A percentile compares a stretch with the other conserved stretches of the same genome.
Conservation (phyloP, 2,329 filamentous ascomycete species). For the Fusarium buharicum region DNA sequence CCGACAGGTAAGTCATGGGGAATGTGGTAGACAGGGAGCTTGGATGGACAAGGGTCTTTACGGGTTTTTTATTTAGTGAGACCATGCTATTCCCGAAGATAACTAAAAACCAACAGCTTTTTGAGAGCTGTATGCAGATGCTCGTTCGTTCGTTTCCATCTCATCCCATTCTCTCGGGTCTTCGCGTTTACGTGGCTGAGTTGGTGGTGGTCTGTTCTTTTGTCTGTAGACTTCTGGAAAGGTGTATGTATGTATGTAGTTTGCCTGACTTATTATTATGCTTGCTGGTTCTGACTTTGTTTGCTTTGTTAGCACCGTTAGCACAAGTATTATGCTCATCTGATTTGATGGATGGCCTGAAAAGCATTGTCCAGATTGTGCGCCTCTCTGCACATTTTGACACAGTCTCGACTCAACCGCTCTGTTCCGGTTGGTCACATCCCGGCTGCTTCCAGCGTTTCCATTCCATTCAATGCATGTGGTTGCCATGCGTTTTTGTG, state of each 20-base stretch:
- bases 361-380: constrained; percentile 13
- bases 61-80: not conserved
- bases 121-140: no score
- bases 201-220: not conserved
- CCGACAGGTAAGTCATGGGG: constrained; percentile 25
- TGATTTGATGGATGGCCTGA: no score
- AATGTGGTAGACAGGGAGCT: constrained; percentile 45
- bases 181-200: constrained; percentile 4
- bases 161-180: constrained; percentile 20
- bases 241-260: no score
- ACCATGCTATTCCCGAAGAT: constrained; percentile 21
- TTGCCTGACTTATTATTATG: not conserved
- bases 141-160: no score
- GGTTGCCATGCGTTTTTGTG: constrained; percentile 31
- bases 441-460: constrained; percentile 9
- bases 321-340: no score
- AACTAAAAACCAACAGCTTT: not conserved
- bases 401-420: constrained; percentile 18
- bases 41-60: constrained; percentile 35
- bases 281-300: not conserved
- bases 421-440: constrained; percentile 31
- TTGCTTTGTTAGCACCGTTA: constrained; percentile 9
- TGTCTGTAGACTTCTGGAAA: no score
- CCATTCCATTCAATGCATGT: constrained; percentile 19
- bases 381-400: not conserved